phyloP scores from a whole-genome alignment of 257 asterid genomes.

The Capsicum baccatum region DNA sequence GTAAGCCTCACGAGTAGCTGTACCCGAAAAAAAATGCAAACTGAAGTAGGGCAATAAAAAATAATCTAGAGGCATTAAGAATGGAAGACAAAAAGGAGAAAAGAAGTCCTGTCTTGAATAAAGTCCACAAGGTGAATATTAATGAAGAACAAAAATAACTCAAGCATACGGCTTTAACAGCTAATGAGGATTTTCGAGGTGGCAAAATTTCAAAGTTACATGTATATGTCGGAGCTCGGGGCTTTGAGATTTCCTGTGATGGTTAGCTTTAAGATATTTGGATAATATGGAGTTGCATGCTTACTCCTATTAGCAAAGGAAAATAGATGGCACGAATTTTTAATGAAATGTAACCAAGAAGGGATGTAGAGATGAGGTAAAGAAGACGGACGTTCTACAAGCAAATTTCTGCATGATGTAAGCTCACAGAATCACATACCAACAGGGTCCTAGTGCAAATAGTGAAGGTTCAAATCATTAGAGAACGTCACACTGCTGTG shows the following conservation, averaged over 20 bases:
- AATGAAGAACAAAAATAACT: constrained; percentile 1
- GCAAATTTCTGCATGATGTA: background rate
- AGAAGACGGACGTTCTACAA: background rate
- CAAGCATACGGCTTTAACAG: background rate
- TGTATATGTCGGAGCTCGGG: background rate
- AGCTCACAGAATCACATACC: background rate
- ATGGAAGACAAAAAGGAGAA: constrained; percentile 4
- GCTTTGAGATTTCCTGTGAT: too few relatives aligned
- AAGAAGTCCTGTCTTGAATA: background rate
- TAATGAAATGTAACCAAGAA: background rate
- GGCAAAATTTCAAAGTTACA: background rate
- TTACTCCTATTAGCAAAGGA: background rate
- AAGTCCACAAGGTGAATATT: background rate
- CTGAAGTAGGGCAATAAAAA: background rate
- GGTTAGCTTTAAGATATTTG: background rate
- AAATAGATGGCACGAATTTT: background rate
- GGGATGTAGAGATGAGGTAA: background rate
- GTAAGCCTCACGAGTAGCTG: constrained; percentile 27
- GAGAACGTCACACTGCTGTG: background rate
- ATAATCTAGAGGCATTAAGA: background rate
- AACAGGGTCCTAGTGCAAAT: background rate
- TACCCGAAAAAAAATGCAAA: background rate
- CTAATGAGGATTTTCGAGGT: background rate
- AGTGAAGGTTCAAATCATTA: background rate
- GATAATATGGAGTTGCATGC: constrained; percentile 2